phyloP scores from a whole-genome alignment of 1,139 yeast species.

The Candida labiduridarum region DNA sequence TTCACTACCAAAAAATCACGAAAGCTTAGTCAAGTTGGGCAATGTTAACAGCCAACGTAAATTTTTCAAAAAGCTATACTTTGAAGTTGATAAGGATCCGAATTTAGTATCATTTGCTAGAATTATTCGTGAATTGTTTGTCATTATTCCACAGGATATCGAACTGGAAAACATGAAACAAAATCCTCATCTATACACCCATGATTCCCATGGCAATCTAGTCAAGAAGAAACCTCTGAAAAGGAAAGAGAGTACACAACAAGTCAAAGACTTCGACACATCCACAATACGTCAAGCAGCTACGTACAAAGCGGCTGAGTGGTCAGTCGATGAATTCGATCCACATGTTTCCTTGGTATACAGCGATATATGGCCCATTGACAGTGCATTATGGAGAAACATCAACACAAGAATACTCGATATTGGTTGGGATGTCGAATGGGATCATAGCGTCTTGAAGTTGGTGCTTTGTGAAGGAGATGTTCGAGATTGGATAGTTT shows the following conservation, averaged over 20 bases:
- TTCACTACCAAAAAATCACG: constrained; percentile 43
- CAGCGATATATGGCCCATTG: constrained; percentile 66
- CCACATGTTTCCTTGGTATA: constrained; percentile 80
- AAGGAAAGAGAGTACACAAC: constrained; percentile 16
- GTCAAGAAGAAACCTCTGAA: constrained; percentile 30
- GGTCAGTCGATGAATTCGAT: constrained; percentile 61
- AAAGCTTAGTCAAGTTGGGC: constrained; percentile 41
- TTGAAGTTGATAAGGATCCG: constrained; percentile 57
- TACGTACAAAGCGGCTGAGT: constrained; percentile 45
- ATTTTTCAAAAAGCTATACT: constrained; percentile 65
- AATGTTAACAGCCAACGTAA: constrained; percentile 42
- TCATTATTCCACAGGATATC: constrained; percentile 40
- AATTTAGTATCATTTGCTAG: constrained; percentile 67
- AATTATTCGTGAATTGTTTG: constrained; percentile 72
- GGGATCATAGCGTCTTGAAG: constrained; percentile 72
- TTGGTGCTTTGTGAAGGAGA: constrained; percentile 78
- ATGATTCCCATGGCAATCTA: constrained; percentile 34
- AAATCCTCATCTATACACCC: constrained; percentile 45
- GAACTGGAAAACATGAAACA: constrained; percentile 38
- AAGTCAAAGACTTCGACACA: constrained; percentile 28
- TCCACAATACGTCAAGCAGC: constrained; percentile 29
- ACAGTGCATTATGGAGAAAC: constrained; percentile 68
- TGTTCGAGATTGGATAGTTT: constrained; percentile 67
- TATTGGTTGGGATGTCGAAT: constrained; percentile 48
- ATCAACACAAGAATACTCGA: constrained; percentile 72